Percentiles rank a stretch among this genome's conserved stretches.
Conservation (phyloP, 345 rosid species). For the Iberis pinnata region DNA sequence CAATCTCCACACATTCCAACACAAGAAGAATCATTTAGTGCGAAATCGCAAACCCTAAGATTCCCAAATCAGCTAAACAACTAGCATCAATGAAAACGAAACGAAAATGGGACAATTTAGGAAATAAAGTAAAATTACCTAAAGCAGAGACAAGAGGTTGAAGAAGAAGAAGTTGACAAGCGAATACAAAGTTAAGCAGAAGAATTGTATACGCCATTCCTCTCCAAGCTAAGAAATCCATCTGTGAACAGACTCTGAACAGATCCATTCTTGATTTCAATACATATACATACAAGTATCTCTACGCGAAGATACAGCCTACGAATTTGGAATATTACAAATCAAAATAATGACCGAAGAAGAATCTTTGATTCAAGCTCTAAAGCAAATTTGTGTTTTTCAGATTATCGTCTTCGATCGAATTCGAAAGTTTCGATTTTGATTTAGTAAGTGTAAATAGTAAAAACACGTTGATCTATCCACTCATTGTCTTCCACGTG, state of each 20-base stretch:
- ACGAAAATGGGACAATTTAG: not conserved
- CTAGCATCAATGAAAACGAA: not conserved
- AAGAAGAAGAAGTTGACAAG: constrained; percentile 75
- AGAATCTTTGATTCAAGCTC: constrained; percentile 13
- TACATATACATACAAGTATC: constrained; percentile 17
- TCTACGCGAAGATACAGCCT: not conserved
- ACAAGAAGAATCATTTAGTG: no score
- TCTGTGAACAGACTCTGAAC: constrained; percentile 31
- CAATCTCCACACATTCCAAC: no score
- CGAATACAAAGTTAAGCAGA: constrained; percentile 65
- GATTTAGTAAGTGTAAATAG: constrained; percentile 19
- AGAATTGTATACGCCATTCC: constrained; percentile 52
- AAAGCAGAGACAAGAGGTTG: constrained; percentile 90
- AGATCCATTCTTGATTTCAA: constrained; percentile 34
- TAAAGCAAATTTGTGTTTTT: no score
- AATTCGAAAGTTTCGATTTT: constrained; percentile 22
- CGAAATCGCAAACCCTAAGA: not conserved
- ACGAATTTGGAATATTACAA: not conserved
- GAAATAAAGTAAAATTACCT: constrained; percentile 30
- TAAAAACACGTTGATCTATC: constrained; percentile 45
- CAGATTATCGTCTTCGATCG: no score
- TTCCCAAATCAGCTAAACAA: constrained; percentile 19
- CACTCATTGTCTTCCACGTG: constrained; percentile 44
- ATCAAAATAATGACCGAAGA: not conserved
- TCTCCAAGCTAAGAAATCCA: constrained; percentile 70